Percentiles rank a stretch among this genome's conserved stretches.
These are phyloP conservation scores for Phytophthora brassicae DNA, from an alignment of 352 stramenopile genomes.

Conservation along the genomic window DNA sequence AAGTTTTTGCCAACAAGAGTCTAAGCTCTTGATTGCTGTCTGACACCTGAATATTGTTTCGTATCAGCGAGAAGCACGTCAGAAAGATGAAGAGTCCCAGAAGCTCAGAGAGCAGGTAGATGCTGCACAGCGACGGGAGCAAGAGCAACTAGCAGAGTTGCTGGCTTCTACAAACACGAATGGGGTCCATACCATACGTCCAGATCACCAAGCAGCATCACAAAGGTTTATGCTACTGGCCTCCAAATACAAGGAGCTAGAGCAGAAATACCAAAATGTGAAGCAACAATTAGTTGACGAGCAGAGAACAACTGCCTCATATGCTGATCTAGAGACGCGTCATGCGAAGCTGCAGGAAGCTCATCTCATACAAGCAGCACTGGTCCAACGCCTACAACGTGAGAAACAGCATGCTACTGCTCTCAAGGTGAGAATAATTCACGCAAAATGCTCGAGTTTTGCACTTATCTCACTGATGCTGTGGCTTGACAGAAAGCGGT, in stretches of 20 bases:
- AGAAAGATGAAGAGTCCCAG: slow-evolving; percentile 48
- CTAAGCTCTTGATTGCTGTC: neutral
- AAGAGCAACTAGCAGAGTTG: slow-evolving; percentile 42
- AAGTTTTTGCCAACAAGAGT: neutral
- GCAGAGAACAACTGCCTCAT: slow-evolving; percentile 28
- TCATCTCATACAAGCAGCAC: slow-evolving; percentile 62
- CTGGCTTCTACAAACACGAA: slow-evolving; percentile 16
- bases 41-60: neutral
- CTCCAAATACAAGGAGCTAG: slow-evolving; percentile 69
- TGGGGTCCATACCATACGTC: slow-evolving; percentile 3
- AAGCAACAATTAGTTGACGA: slow-evolving; percentile 40
- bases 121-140: slow-evolving; percentile 39
- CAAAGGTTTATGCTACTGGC: slow-evolving; percentile 61
- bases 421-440: slow-evolving; percentile 50
- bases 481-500: slow-evolving; percentile 53
- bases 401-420: slow-evolving; percentile 55
- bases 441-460: neutral
- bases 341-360: slow-evolving; percentile 70
- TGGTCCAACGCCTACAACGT: slow-evolving; percentile 69
- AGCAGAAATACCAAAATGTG: slow-evolving; percentile 39
- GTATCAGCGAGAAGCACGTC: slow-evolving; percentile 46
- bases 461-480: slow-evolving; percentile 7
- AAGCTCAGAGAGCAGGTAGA: slow-evolving; percentile 38
- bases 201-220: slow-evolving; percentile 26
- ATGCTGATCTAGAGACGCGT: slow-evolving; percentile 47